Percentiles rank a stretch among this genome's conserved stretches.
phyloP scores from a whole-genome alignment of 2,329 filamentous ascomycete genomes.

The Metarhizium robertsii region DNA sequence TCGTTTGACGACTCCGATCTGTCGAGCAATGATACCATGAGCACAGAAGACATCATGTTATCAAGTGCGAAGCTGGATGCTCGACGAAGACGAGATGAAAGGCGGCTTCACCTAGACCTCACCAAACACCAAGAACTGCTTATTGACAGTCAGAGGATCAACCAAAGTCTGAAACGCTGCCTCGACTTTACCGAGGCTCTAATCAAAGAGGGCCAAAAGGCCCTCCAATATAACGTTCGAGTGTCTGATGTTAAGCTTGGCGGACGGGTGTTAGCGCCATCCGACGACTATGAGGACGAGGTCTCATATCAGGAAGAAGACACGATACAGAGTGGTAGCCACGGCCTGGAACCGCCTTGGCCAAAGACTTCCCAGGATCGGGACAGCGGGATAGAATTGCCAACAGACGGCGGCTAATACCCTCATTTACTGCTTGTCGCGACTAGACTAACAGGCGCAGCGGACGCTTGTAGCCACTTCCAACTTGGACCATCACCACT shows the following conservation, averaged over 20 bases:
- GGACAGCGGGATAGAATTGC: constrained; percentile 44
- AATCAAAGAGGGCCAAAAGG: constrained; percentile 80
- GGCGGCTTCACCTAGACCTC: constrained; percentile 74
- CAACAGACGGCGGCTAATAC: constrained; percentile 26
- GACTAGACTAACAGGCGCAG: neutral
- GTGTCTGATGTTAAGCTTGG: constrained; percentile 74
- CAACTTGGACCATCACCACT: constrained; percentile 1
- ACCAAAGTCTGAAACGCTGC: constrained; percentile 85
- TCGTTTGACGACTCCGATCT: constrained; percentile 44
- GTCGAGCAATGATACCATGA: constrained; percentile 30
- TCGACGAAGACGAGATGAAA: constrained; percentile 67
- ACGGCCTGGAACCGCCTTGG: constrained; percentile 19
- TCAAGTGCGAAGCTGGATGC: constrained; percentile 23
- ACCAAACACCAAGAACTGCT: constrained; percentile 83
- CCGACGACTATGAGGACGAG: constrained; percentile 47
- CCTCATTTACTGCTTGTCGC: neutral
- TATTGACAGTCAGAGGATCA: constrained; percentile 87
- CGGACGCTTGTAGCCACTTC: neutral
- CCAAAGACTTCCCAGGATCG: constrained; percentile 35
- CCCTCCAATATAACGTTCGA: constrained; percentile 71
- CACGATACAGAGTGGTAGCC: constrained; percentile 14
- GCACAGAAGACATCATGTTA: constrained; percentile 26
- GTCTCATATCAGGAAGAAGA: constrained; percentile 12
- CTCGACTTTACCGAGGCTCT: constrained; percentile 83
- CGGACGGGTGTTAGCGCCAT: constrained; percentile 62